Evolutionary conservation across 495 filamentous ascomycete genomes (phyloP), one percentile per base, ranked within the genome.

Genomic region (Opeltia flavorubescens): DNA sequence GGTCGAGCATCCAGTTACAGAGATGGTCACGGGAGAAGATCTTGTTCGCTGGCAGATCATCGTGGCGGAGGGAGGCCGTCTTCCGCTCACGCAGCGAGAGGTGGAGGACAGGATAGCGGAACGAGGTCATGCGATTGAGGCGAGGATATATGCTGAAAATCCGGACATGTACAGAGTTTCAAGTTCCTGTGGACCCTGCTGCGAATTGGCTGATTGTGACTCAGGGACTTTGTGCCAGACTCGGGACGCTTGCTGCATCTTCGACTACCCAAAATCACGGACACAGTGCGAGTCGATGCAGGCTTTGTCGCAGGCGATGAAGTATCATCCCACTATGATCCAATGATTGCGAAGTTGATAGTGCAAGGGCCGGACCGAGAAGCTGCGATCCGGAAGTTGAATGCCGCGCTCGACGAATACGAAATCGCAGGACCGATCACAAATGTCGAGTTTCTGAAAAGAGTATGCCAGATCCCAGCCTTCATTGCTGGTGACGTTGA

Each of bases 311-410:
- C 83, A 51, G 93, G 93, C 15, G 89, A 96, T 58, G 83, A 89
- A 50, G 80, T 99, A 0, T 93, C 88, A 0, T 83, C 88, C n/a
- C 80, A 91, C 44, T 99, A 96, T 62, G 91, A 99, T 54, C 89
- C 91, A 4, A 96, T 99, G 91, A 95, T 99, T 50, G 83, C 93
- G 34, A 99, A 99, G 61, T 71, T 99, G 46, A 96, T 99, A 50
- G 88, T 95, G n/a, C 72, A 78, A 23, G 93, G 84, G 15, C 71
- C 70, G 34, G 78, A 80, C 46, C 75, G 91, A 25, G 75, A 84
- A 59, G 81, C 82, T 17, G 86, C 91, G 15, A 77, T 96, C 46
- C 77, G 83, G 50, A 94, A 86, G 56, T 67, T 96, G 25, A 76
- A 78, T 29, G 64, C 75, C n/a, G 89, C 89, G 2, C 63, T 96